Conservation (phyloP, 1,139 yeast genomes). For the Yamadazyma triangularis region DNA sequence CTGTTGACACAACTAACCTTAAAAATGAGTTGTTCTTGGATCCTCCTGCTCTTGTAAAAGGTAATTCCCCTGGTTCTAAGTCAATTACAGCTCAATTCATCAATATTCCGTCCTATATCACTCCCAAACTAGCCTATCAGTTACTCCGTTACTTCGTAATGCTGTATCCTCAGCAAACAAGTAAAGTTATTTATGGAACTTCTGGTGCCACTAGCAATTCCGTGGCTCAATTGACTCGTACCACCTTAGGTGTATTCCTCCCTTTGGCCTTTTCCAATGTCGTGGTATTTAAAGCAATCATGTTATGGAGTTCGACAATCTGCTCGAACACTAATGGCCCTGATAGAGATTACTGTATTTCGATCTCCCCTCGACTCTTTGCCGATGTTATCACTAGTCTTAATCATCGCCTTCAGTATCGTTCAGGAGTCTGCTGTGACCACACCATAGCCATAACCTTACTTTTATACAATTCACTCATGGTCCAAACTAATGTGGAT, state of each 20-base stretch:
- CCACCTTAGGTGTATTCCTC: slow-evolving; percentile 1
- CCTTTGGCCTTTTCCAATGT: slow-evolving; percentile 4
- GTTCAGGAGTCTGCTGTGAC: slow-evolving; percentile 2
- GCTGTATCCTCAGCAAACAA: slow-evolving; percentile 2
- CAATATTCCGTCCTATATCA: slow-evolving; percentile 1
- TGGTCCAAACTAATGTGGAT: background rate
- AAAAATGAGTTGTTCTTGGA: slow-evolving; percentile 5
- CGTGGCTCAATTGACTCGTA: background rate
- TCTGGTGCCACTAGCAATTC: background rate
- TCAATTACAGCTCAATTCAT: background rate
- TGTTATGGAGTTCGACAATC: no score
- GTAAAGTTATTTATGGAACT: slow-evolving; percentile 1
- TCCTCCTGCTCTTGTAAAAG: slow-evolving; percentile 2
- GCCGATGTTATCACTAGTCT: no score
- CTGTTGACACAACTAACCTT: no score
- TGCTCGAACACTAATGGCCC: no score
- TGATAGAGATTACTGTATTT: no score
- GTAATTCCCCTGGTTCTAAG: no score
- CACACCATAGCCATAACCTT: slow-evolving; percentile 1
- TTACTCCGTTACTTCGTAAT: slow-evolving; percentile 2
- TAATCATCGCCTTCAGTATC: background rate
- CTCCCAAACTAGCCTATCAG: background rate
- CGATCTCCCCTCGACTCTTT: no score
- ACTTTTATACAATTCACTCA: slow-evolving; percentile 1
- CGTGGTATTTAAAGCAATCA: slow-evolving; percentile 3